Evolutionary conservation across 2,329 filamentous ascomycete genomes (phyloP).

Genomic region (Monilinia fructicola): DNA sequence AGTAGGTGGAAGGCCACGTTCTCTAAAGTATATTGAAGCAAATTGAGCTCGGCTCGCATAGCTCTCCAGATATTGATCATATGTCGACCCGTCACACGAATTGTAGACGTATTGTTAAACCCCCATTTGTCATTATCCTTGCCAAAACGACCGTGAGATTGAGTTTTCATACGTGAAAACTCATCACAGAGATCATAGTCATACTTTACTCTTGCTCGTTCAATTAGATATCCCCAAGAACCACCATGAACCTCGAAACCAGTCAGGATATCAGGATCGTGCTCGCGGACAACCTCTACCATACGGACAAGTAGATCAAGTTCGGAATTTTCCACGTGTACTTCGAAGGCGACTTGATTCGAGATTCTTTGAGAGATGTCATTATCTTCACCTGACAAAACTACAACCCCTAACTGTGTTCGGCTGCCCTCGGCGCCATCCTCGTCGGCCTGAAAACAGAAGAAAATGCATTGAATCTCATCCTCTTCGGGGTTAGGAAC

Average conservation of each 20-base stretch:
- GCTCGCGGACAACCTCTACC: slow-evolving; percentile 77
- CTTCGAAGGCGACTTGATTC: slow-evolving; percentile 60
- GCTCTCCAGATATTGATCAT: slow-evolving; percentile 97
- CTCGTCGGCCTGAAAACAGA: slow-evolving; percentile 80
- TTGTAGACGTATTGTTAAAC: slow-evolving; percentile 88
- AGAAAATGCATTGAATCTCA: slow-evolving; percentile 84
- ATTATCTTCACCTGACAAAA: slow-evolving; percentile 61
- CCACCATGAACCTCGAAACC: slow-evolving; percentile 92
- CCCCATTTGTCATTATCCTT: slow-evolving; percentile 90
- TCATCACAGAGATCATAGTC: slow-evolving; percentile 90
- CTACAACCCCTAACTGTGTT: slow-evolving; percentile 68
- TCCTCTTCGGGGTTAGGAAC: slow-evolving; percentile 89
- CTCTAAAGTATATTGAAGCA: slow-evolving; percentile 94
- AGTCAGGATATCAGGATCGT: slow-evolving; percentile 90
- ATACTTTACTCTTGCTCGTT: slow-evolving; percentile 81
- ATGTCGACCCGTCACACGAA: slow-evolving; percentile 88
- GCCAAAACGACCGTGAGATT: slow-evolving; percentile 79
- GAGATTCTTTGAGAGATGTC: slow-evolving; percentile 60
- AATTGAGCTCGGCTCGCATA: slow-evolving; percentile 87
- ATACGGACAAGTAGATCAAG: slow-evolving; percentile 82
- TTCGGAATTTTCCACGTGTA: slow-evolving; percentile 75
- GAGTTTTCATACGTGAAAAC: slow-evolving; percentile 81
- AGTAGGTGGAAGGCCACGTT: slow-evolving; percentile 91
- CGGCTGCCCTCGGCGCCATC: slow-evolving; percentile 52
- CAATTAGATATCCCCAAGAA: slow-evolving; percentile 95